These are phyloP conservation scores for Cladorrhinum samala DNA, from an alignment of 495 filamentous ascomycete species.

Conservation along the genomic window DNA sequence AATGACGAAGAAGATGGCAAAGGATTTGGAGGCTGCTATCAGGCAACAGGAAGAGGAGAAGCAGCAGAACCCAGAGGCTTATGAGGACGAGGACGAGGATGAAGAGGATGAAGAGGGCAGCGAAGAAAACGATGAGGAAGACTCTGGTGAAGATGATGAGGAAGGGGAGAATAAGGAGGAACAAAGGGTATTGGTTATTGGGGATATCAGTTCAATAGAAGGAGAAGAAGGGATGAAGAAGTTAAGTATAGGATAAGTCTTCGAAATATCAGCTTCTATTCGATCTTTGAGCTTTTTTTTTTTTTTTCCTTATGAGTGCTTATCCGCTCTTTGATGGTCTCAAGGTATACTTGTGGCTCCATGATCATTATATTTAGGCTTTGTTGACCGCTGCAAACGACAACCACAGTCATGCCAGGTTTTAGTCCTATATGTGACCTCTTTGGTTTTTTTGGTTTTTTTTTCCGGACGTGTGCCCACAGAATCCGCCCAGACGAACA, in stretches of 20 bases:
- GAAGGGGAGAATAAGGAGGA: slow-evolving; percentile 22
- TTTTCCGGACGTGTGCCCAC: no score
- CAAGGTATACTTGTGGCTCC: no score
- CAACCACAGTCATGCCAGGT: no score
- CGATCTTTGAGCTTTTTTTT: no score
- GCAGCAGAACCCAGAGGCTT: slow-evolving; percentile 15
- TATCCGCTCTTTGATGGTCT: no score
- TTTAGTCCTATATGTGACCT: no score
- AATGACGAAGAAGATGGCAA: slow-evolving; percentile 92
- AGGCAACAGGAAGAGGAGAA: slow-evolving; percentile 47
- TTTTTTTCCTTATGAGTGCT: no score
- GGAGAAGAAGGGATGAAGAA: slow-evolving; percentile 16
- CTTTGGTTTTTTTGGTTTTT: no score
- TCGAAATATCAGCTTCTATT: no score
- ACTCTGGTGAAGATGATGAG: slow-evolving; percentile 60
- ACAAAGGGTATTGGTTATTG: slow-evolving; percentile 18
- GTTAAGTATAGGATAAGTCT: slow-evolving; percentile 18
- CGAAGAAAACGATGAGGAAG: slow-evolving; percentile 70
- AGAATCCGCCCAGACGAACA: no score
- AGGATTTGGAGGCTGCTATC: slow-evolving; percentile 87
- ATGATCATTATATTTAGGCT: no score
- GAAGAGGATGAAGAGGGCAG: slow-evolving; percentile 51
- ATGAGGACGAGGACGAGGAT: slow-evolving; percentile 37
- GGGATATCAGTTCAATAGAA: background rate
- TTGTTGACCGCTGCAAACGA: no score